These are phyloP conservation scores for Trichosporon faecale DNA, from an alignment of 1,284 basidiomycete species.

Conservation along the genomic window DNA sequence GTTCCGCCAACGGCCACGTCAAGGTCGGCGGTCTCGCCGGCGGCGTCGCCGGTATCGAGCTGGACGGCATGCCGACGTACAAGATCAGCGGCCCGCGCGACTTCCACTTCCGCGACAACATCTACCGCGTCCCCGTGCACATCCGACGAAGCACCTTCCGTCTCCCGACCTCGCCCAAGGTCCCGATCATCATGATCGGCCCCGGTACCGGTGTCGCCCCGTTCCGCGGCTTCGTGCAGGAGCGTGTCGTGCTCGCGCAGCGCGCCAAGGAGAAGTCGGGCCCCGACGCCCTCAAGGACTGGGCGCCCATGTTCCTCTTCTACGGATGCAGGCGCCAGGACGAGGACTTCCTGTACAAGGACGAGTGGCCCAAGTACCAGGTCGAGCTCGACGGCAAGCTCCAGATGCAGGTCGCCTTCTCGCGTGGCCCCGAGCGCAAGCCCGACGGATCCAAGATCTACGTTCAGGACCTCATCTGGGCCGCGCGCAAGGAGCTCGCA, in stretches of 20 bases:
- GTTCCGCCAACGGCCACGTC: neutral
- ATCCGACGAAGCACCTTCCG: constrained; percentile 94
- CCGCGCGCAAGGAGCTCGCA: constrained; percentile 73
- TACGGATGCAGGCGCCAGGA: constrained; percentile 86
- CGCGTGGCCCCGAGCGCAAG: constrained; percentile 72
- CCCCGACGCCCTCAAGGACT: constrained; percentile 79
- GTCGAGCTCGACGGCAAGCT: constrained; percentile 93
- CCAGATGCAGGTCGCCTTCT: constrained; percentile 80
- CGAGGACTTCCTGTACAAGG: constrained; percentile 89
- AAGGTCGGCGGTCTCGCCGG: constrained; percentile 6
- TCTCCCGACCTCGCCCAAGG: constrained; percentile 93
- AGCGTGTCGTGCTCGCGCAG: constrained; percentile 89
- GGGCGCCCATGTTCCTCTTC: constrained; percentile 91
- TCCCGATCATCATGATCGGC: constrained; percentile 97
- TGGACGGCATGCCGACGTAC: constrained; percentile 56
- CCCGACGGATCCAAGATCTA: constrained; percentile 90
- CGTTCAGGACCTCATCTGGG: constrained; percentile 90
- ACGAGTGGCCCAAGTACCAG: constrained; percentile 88
- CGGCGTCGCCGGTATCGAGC: constrained; percentile 12
- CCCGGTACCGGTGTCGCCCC: constrained; percentile 97
- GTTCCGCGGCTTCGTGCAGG: constrained; percentile 97
- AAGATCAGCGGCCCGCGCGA: constrained; percentile 84
- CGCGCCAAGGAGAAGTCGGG: constrained; percentile 93
- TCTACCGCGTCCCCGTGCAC: constrained; percentile 86
- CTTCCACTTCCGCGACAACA: constrained; percentile 62